phyloP scores from a whole-genome alignment of 805 yeast genomes.

The Starmerella bacillaris region DNA sequence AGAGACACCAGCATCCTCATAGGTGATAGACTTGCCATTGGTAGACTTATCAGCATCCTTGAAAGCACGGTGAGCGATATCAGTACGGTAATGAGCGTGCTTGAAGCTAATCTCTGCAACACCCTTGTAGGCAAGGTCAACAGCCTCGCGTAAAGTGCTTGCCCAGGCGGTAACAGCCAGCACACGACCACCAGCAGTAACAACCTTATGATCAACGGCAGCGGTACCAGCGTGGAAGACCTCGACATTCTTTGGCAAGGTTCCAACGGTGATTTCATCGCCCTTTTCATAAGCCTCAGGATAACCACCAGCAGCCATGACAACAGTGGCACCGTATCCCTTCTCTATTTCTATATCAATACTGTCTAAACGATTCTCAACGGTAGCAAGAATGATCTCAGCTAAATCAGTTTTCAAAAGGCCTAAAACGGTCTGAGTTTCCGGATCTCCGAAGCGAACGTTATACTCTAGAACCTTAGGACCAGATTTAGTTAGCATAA shows the following conservation, averaged over 20 bases:
- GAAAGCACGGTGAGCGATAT: conserved; percentile 93
- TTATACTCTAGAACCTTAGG: conserved; percentile 94
- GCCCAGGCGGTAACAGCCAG: conserved; percentile 87
- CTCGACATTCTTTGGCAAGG: conserved; percentile 39
- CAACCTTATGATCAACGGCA: conserved; percentile 35
- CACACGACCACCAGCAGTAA: conserved; percentile 92
- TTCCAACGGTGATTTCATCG: conserved; percentile 45
- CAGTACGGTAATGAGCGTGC: conserved; percentile 70
- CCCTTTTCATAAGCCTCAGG: conserved; percentile 79
- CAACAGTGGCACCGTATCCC: conserved; percentile 76
- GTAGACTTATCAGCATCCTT: conserved; percentile 27
- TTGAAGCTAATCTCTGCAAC: conserved; percentile 56
- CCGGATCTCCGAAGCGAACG: conserved; percentile 98
- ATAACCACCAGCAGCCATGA: conserved; percentile 92
- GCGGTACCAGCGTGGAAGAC: conserved; percentile 97
- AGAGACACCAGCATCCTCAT: conserved; percentile 92
- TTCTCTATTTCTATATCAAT: conserved; percentile 35
- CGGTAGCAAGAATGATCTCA: conserved; percentile 80
- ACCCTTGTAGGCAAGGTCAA: conserved; percentile 69
- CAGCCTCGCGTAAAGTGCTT: conserved; percentile 56
- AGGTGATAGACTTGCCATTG: conserved; percentile 36
- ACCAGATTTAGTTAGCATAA: conserved; percentile 72
- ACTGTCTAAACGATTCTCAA: conserved; percentile 83
- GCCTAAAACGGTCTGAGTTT: conserved; percentile 91
- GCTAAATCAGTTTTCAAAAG: conserved; percentile 83